Percentiles rank a stretch among this genome's conserved stretches.
Conservation (phyloP, 2,329 filamentous ascomycete species). For the Fusarium stilboides region DNA sequence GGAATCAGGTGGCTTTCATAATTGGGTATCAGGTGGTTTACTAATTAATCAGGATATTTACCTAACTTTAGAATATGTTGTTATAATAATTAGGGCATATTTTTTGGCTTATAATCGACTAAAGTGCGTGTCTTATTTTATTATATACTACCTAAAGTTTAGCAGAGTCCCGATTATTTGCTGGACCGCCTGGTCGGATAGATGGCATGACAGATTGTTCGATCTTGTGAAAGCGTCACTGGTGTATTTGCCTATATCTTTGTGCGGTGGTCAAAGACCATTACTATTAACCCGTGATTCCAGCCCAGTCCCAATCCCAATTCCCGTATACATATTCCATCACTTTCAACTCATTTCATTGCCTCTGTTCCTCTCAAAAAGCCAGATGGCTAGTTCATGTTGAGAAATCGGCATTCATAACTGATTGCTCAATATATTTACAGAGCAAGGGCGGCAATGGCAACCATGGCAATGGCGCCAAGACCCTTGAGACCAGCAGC, state of each 20-base stretch:
- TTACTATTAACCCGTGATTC: conserved; percentile 41
- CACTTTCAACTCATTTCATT: conserved; percentile 28
- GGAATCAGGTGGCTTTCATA: conserved; percentile 14
- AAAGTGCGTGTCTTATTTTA: too few species aligned
- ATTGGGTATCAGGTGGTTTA: too few species aligned
- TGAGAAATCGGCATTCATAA: conserved; percentile 14
- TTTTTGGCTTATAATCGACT: too few species aligned
- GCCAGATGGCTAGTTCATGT: neutral
- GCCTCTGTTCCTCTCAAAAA: conserved; percentile 8
- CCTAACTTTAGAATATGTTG: too few species aligned
- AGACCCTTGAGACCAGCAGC: conserved; percentile 53
- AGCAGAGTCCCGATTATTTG: too few species aligned
- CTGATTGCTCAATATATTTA: conserved; percentile 46
- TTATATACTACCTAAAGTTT: too few species aligned
- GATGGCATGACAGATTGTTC: too few species aligned
- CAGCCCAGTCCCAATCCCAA: conserved; percentile 16
- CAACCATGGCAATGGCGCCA: conserved; percentile 54
- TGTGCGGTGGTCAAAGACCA: conserved; percentile 32
- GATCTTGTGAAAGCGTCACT: conserved; percentile 21
- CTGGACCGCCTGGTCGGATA: too few species aligned
- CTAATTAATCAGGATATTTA: too few species aligned
- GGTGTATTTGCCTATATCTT: conserved; percentile 34
- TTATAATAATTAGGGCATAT: too few species aligned
- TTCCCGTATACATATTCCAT: conserved; percentile 27
- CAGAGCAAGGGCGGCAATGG: conserved; percentile 55